Percentiles rank a stretch among this genome's conserved stretches.
Conservation (phyloP, 2,329 filamentous ascomycete species). For the Pyrenophora seminiperda region DNA sequence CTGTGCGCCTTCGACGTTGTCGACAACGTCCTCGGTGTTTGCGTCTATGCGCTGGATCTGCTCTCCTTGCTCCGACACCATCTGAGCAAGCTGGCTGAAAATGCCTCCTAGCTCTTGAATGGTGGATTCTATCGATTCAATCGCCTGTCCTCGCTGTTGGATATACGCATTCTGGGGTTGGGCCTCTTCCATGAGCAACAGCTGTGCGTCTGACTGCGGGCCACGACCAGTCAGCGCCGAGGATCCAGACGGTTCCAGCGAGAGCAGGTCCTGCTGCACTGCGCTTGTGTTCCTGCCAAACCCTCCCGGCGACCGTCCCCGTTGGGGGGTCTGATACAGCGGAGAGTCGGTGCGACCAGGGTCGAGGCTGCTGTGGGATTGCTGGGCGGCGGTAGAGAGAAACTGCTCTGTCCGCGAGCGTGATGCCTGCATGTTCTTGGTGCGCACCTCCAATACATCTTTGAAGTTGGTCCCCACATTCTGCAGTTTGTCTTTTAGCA, state of each 20-base stretch:
- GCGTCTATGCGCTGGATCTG: constrained; percentile 98
- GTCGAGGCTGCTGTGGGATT: constrained; percentile 65
- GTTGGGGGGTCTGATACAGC: constrained; percentile 78
- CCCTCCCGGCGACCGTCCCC: constrained; percentile 61
- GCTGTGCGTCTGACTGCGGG: constrained; percentile 77
- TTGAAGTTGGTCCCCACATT: constrained; percentile 97
- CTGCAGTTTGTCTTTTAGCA: constrained; percentile 88
- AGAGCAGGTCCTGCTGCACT: constrained; percentile 69
- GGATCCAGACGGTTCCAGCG: constrained; percentile 71
- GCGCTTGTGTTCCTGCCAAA: constrained; percentile 53
- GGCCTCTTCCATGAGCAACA: constrained; percentile 88
- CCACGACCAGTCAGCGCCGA: constrained; percentile 53
- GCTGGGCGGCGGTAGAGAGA: constrained; percentile 83
- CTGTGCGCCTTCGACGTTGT: constrained; percentile 97
- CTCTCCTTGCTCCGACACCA: constrained; percentile 97
- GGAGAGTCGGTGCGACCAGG: constrained; percentile 79
- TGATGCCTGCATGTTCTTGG: constrained; percentile 96
- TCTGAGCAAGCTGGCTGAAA: constrained; percentile 90
- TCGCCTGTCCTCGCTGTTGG: constrained; percentile 89
- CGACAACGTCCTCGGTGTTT: constrained; percentile 96
- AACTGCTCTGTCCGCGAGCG: constrained; percentile 94
- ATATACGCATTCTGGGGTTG: constrained; percentile 87
- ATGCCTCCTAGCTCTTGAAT: constrained; percentile 91
- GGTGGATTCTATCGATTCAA: constrained; percentile 94
- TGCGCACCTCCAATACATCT: constrained; percentile 92